These are phyloP conservation scores for Leptographium wingfieldii DNA, from an alignment of 2,329 filamentous ascomycete genomes.

Conservation along the genomic window DNA sequence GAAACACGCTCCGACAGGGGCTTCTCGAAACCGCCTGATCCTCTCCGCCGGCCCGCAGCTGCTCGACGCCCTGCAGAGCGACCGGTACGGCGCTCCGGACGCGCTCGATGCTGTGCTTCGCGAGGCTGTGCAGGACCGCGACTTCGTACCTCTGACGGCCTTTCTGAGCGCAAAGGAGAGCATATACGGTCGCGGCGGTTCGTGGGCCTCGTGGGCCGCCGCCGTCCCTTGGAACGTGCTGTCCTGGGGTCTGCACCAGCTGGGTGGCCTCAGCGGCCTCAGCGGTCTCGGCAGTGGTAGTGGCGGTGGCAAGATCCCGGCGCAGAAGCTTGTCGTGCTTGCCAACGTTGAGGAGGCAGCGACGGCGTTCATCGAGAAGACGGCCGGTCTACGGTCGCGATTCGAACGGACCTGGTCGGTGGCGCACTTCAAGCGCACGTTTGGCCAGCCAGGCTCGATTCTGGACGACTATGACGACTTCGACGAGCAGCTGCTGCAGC, in stretches of 20 bases:
- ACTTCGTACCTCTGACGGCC: slow-evolving; percentile 56
- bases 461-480: slow-evolving; percentile 16
- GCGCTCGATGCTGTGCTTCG: slow-evolving; percentile 65
- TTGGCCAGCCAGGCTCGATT: slow-evolving; percentile 33
- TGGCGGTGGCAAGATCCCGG: slow-evolving; percentile 21
- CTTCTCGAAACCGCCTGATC: slow-evolving; percentile 34
- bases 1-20: neutral
- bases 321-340: slow-evolving; percentile 53
- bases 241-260: slow-evolving; percentile 60
- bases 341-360: slow-evolving; percentile 48
- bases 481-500: neutral
- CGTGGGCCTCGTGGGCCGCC: slow-evolving; percentile 62
- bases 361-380: slow-evolving; percentile 36
- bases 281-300: slow-evolving; percentile 22
- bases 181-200: slow-evolving; percentile 48
- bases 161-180: slow-evolving; percentile 56
- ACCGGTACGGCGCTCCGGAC: slow-evolving; percentile 68
- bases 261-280: slow-evolving; percentile 55
- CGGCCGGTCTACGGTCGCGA: slow-evolving; percentile 29
- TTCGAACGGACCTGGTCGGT: slow-evolving; percentile 58
- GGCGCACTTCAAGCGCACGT: slow-evolving; percentile 48
- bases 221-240: slow-evolving; percentile 51
- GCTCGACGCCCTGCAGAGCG: slow-evolving; percentile 56
- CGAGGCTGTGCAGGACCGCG: slow-evolving; percentile 57
- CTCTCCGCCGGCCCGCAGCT: slow-evolving; percentile 50